Evolutionary conservation across 257 asterid genomes (phyloP).

Genomic region (Orobanche coerulescens): DNA sequence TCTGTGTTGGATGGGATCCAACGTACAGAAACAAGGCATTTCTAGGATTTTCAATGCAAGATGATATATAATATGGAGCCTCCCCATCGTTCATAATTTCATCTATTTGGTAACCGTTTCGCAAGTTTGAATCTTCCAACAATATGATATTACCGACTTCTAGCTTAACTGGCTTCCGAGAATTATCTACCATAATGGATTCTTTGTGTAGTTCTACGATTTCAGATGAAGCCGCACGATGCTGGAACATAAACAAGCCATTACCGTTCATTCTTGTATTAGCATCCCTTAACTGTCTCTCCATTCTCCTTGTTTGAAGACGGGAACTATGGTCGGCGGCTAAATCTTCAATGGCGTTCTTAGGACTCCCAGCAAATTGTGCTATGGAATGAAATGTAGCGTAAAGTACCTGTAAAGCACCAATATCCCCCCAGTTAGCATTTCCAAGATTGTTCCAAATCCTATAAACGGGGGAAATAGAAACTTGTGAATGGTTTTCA

Average conservation of each 20-base stretch:
- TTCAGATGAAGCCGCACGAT: slow-evolving; percentile 73
- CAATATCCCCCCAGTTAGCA: slow-evolving; percentile 97
- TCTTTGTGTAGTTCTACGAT: slow-evolving; percentile 90
- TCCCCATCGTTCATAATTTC: slow-evolving; percentile 65
- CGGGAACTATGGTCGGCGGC: slow-evolving; percentile 95
- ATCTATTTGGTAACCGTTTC: slow-evolving; percentile 53
- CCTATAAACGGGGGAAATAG: slow-evolving; percentile 78
- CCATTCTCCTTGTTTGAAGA: slow-evolving; percentile 77
- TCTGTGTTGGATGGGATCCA: slow-evolving; percentile 87
- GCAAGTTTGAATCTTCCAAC: slow-evolving; percentile 75
- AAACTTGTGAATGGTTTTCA: slow-evolving; percentile 47
- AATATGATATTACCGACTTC: slow-evolving; percentile 63
- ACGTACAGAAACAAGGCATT: slow-evolving; percentile 53
- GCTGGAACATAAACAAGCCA: slow-evolving; percentile 64
- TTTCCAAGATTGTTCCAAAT: slow-evolving; percentile 99
- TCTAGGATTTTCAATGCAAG: slow-evolving; percentile 59
- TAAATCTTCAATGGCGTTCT: slow-evolving; percentile 75
- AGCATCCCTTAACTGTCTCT: slow-evolving; percentile 60
- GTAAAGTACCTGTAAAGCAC: slow-evolving; percentile 83
- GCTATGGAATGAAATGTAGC: slow-evolving; percentile 83
- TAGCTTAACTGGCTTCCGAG: slow-evolving; percentile 52
- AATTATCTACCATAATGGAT: slow-evolving; percentile 35
- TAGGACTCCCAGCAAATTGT: slow-evolving; percentile 77
- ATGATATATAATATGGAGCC: slow-evolving; percentile 48
- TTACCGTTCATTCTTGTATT: slow-evolving; percentile 45